Evolutionary conservation across 2,329 filamentous ascomycete genomes (phyloP), one percentile per base, ranked within the genome.

Genomic region (Didymella pomorum): DNA sequence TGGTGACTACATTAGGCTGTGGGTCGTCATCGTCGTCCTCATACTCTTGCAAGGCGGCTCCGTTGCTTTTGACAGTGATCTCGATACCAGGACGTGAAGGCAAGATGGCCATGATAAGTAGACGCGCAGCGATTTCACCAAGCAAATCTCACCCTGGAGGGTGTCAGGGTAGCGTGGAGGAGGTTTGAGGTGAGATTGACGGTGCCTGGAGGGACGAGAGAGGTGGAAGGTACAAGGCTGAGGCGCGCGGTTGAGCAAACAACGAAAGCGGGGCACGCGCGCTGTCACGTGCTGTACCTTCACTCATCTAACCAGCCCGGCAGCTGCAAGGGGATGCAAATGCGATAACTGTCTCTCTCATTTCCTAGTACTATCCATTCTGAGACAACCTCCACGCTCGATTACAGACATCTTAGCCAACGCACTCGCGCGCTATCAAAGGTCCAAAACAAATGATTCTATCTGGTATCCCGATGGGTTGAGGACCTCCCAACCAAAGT

Each of bases 31-130:
- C 67, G 4, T 70, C 60, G 21, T 75, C 62, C 3, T 69, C 64
- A 42, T 71, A 72, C 44, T 78, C 73, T 18, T 63, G 33, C 10
- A 73, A 50, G 0, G 60, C 26, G 1, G 31, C 29, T 18, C 63
- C 65, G 16, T 71, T 60, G 28, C 67, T 60, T 6, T 58, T 41
- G n/a, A 78, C 58, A 1, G 61, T 51, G 43, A 61, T 58, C 43
- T 61, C 58, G 42, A 71, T 56, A 8, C 52, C 41, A 1, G 68
- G 66, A 10, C 44, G 42, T 3, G 45, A 47, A 6, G 50, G 21
- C 1, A 63, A 35, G 37, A 72, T 53, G 1, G 67, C 70, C 70
- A 73, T 72, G n/a, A 11, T 37, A 29, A 14, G 2, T 6, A 16
- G 10, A 14, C 11, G 10, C 2, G 33, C 14, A 23, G 28, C 20